Percentiles rank a stretch among this genome's conserved stretches.
Evolutionary conservation across 352 stramenopile species (phyloP).

Genomic region (Globisporangium cederbergense): DNA sequence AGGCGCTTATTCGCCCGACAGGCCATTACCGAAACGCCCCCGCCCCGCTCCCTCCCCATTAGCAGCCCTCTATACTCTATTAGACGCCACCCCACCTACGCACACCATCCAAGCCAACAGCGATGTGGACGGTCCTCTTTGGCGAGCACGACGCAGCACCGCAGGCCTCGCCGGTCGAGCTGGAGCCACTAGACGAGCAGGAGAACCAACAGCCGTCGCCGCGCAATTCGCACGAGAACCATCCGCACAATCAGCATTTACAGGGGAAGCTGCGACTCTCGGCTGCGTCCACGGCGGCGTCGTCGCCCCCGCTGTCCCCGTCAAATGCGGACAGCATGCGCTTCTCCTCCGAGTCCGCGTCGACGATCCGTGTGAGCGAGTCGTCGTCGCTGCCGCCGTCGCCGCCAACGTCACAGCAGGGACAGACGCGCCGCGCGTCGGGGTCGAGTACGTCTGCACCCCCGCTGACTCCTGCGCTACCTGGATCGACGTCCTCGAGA

Average conservation of each 20-base stretch:
- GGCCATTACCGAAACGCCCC: neutral
- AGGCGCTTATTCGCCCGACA: neutral
- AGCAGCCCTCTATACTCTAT: neutral
- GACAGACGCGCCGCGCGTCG: neutral
- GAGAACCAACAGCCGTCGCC: constrained; percentile 18
- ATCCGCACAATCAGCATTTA: neutral
- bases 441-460: neutral
- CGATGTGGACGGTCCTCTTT: constrained; percentile 66
- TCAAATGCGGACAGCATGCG: constrained; percentile 10
- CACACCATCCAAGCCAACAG: neutral
- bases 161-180: constrained; percentile 1
- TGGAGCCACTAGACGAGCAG: constrained; percentile 10
- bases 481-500: constrained; percentile 10
- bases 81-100: neutral
- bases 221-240: constrained; percentile 1
- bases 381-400: constrained; percentile 14
- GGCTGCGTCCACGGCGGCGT: constrained; percentile 15
- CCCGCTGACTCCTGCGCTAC: constrained; percentile 2
- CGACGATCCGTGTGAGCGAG: constrained; percentile 13
- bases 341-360: constrained; percentile 15
- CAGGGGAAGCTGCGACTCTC: constrained; percentile 17
- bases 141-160: constrained; percentile 38
- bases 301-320: constrained; percentile 18
- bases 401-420: constrained; percentile 12
- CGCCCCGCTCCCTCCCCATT: neutral